Evolutionary conservation across 2,329 filamentous ascomycete species (phyloP).

Genomic region (Pseudonectria foliicola): DNA sequence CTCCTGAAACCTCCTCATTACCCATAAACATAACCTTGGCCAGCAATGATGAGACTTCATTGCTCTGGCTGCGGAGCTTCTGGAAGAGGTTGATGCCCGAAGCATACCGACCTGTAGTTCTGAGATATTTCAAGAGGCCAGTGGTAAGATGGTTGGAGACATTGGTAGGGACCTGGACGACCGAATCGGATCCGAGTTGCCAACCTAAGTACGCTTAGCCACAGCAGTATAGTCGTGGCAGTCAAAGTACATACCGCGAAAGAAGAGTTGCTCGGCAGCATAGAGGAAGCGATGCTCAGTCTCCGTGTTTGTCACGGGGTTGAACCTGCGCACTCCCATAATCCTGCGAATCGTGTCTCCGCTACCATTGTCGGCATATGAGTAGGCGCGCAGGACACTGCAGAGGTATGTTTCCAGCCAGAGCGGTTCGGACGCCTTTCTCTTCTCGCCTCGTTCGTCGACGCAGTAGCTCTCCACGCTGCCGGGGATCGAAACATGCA

Average conservation of each 20-base stretch:
- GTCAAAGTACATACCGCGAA: slow-evolving; percentile 57
- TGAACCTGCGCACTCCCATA: slow-evolving; percentile 93
- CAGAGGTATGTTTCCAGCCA: slow-evolving; percentile 98
- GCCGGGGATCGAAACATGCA: slow-evolving; percentile 94
- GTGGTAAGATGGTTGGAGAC: slow-evolving; percentile 93
- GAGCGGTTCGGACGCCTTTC: slow-evolving; percentile 83
- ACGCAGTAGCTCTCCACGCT: slow-evolving; percentile 97
- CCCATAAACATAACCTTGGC: slow-evolving; percentile 89
- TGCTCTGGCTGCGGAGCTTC: slow-evolving; percentile 82
- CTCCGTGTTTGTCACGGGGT: slow-evolving; percentile 96
- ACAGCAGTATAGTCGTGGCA: background rate
- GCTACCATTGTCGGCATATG: slow-evolving; percentile 91
- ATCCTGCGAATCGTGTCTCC: slow-evolving; percentile 95
- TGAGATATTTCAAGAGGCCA: slow-evolving; percentile 90
- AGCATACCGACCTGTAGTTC: slow-evolving; percentile 87
- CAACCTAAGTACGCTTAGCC: slow-evolving; percentile 52
- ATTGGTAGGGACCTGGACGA: slow-evolving; percentile 94
- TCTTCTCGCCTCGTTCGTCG: slow-evolving; percentile 91
- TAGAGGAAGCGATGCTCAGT: slow-evolving; percentile 94
- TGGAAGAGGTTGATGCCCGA: slow-evolving; percentile 98
- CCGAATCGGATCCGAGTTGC: slow-evolving; percentile 92
- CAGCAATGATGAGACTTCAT: slow-evolving; percentile 88
- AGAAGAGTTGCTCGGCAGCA: slow-evolving; percentile 90
- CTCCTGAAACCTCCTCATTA: slow-evolving; percentile 94
- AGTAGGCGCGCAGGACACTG: slow-evolving; percentile 88